Evolutionary conservation across 306 rosid species (phyloP), one percentile per base, ranked within the genome.

Genomic region (Acacia crassicarpa): DNA sequence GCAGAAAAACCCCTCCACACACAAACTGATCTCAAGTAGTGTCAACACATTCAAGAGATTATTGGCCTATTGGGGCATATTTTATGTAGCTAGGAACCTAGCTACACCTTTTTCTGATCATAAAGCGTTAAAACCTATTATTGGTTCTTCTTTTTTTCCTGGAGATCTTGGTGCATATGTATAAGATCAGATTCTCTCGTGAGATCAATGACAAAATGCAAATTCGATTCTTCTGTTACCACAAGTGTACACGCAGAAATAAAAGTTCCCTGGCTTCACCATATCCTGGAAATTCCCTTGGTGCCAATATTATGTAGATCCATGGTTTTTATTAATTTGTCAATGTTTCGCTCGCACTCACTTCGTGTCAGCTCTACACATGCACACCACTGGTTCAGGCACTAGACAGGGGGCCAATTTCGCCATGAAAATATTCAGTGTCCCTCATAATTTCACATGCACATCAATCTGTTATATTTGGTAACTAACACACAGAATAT

Each of bases 391-490:
- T 77, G 67, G 78, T 32, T 71, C 59, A 8, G 68, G 73, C 67
- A 69, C 67, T 59, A 58, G 59, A 43, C 72, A 76, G 82, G 84
- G 84, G 74, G 11, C 77, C 77, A 75, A 79, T 78, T 75, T 82
- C 44, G 72, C 67, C 43, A 61, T 73, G 63, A 53, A 69, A 25
- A 67, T 48, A 82, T 86, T 85, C 23, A 59, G 45, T 78, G 54
- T 22, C 74, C 72, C 80, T 72, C 85, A 83, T 80, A 66, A 76
- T 83, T 83, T 83, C 89, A 83, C 86, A 80, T 86, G 86, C 86
- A 35, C 86, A 44, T 71, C 41, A 51, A 74, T 15, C 23, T 79
- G 74, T n/a, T 78, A 76, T 71, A 69, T 86, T 82, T 75, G 80
- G 80, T 38, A 35, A 70, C 19, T 38, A 35, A 20, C 27, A n/a